Percentiles rank a stretch among this genome's conserved stretches.
Conservation (phyloP, 305 asterid genomes). For the Fraxinus baroniana region DNA sequence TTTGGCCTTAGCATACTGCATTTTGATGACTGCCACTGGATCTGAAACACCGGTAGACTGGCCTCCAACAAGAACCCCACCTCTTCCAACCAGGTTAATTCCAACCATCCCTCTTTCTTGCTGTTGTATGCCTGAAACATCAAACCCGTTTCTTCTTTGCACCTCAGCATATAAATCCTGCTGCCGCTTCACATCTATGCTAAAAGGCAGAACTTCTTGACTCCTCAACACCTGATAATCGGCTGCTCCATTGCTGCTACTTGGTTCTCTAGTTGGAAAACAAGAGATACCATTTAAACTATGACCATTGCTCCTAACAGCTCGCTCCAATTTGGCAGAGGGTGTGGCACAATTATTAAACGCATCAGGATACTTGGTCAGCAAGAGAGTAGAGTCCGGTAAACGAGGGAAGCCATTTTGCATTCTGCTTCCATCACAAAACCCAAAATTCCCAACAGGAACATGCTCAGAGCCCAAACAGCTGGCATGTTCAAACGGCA, state of each 20-base stretch:
- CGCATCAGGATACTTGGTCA: conserved; percentile 82
- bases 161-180: conserved; percentile 56
- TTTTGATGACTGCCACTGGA: conserved; percentile 80
- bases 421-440: conserved; percentile 55
- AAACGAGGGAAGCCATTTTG: conserved; percentile 52
- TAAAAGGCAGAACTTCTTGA: conserved; percentile 49
- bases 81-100: conserved; percentile 56
- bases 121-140: conserved; percentile 56
- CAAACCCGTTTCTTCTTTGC: conserved; percentile 76
- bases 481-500: conserved; percentile 42
- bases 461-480: conserved; percentile 48
- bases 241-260: conserved; percentile 40
- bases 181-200: conserved; percentile 53
- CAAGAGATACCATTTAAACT: conserved; percentile 47
- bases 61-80: conserved; percentile 58
- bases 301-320: conserved; percentile 33
- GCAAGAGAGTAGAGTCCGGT: conserved; percentile 61
- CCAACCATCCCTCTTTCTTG: conserved; percentile 54
- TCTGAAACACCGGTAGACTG: conserved; percentile 67
- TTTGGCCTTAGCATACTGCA: conserved; percentile 75
- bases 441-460: conserved; percentile 45
- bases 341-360: conserved; percentile 49
- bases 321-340: conserved; percentile 50
- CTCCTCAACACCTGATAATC: conserved; percentile 50
- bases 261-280: conserved; percentile 36